Percentiles rank a stretch among this genome's conserved stretches.
phyloP scores from a whole-genome alignment of 1,284 basidiomycete species.

The Ustilago tritici region DNA sequence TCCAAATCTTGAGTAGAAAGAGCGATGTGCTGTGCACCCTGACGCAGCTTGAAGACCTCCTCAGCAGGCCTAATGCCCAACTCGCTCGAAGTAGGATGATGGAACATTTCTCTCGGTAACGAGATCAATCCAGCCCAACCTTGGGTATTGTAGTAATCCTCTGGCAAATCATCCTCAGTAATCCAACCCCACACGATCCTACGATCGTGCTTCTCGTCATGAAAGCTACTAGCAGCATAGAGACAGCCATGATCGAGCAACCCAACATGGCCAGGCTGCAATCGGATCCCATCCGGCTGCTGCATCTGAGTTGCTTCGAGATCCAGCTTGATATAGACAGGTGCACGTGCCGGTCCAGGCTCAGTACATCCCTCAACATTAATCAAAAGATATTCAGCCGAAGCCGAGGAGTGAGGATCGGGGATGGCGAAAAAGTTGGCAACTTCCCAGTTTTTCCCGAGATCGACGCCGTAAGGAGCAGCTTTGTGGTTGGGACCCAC shows the following conservation, averaged over 20 bases:
- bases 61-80: constrained; percentile 41
- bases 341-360: constrained; percentile 38
- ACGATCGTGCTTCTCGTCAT: constrained; percentile 36
- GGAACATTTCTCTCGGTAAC: constrained; percentile 52
- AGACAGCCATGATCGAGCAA: constrained; percentile 57
- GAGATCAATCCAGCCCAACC: constrained; percentile 57
- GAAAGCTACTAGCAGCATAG: constrained; percentile 56
- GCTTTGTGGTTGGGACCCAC: constrained; percentile 43
- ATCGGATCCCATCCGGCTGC: constrained; percentile 20
- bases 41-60: constrained; percentile 37
- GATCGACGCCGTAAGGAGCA: constrained; percentile 43
- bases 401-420: not conserved
- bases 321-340: constrained; percentile 38
- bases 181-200: constrained; percentile 62
- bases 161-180: constrained; percentile 55
- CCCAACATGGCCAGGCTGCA: constrained; percentile 27
- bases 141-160: constrained; percentile 48
- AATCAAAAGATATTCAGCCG: constrained; percentile 48
- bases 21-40: constrained; percentile 18
- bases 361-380: constrained; percentile 50
- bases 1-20: not conserved
- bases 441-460: constrained; percentile 61
- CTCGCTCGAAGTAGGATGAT: constrained; percentile 31
- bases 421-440: constrained; percentile 53
- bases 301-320: constrained; percentile 1